These are phyloP conservation scores for Candida ovalis DNA, from an alignment of 805 yeast species.

Conservation along the genomic window DNA sequence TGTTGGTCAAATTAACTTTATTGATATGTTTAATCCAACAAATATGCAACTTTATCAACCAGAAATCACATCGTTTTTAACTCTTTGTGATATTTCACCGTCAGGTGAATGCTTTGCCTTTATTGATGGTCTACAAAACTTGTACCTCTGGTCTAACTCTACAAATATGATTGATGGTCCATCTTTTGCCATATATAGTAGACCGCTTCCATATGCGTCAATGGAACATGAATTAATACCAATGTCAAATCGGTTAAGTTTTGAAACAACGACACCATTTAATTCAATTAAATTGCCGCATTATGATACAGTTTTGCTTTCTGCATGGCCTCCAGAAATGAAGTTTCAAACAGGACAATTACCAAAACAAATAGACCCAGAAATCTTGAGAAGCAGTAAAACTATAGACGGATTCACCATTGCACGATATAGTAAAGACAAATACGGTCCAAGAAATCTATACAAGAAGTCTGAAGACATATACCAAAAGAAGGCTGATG, in stretches of 20 bases:
- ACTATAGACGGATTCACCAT: conserved; percentile 33
- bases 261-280: conserved; percentile 56
- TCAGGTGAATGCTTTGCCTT: conserved; percentile 78
- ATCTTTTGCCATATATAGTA: conserved; percentile 33
- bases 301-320: conserved; percentile 69
- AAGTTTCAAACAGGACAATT: conserved; percentile 59
- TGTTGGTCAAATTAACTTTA: conserved; percentile 78
- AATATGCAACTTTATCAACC: conserved; percentile 64
- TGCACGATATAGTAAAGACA: conserved; percentile 54
- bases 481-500: conserved; percentile 25
- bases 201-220: conserved; percentile 54
- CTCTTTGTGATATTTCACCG: conserved; percentile 52
- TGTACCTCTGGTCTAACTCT: conserved; percentile 67
- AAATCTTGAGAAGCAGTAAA: conserved; percentile 37
- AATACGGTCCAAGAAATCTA: conserved; percentile 54
- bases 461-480: conserved; percentile 40
- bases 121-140: conserved; percentile 55
- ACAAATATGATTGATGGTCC: conserved; percentile 37
- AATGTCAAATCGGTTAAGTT: conserved; percentile 21
- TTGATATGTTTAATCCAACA: conserved; percentile 80
- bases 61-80: conserved; percentile 44
- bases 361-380: conserved; percentile 50
- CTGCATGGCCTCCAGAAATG: conserved; percentile 71
- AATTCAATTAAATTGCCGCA: conserved; percentile 82
- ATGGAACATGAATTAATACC: conserved; percentile 31